Base-by-base conservation (phyloP, 768 basidiomycete species). In the Boletus rufocinnamomeus region DNA sequence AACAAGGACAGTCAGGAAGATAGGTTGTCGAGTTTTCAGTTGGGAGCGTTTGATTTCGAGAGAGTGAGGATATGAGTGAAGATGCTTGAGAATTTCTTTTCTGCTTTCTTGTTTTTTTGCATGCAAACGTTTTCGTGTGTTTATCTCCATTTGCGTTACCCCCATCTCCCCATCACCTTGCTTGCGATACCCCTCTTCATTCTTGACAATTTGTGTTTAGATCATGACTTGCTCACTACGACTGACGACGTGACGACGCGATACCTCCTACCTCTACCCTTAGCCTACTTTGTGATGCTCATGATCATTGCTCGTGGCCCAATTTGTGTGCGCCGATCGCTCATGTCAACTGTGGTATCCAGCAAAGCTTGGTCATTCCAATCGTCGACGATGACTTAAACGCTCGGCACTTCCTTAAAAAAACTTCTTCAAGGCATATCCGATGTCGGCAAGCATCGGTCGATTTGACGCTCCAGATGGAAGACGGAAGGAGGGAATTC, bases 11-110 rank as follows among this genome's bases (percentile, higher is more conserved):
- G 51, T 27, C 40, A 3, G 32, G 66, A 65, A 5, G 60, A 61
- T 1, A 53, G 32, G 4, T 37, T 61, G 35, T 56, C 63, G 4
- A 50, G 9, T 14, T 63, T 67, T 25, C 64, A 23, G 40, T 50
- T 66, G 50, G 63, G 64, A 0, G 23, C 56, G 17, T 64, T 71
- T 50, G 68, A 71, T 35, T 68, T 70, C 14, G 69, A 69, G 44
- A 56, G 58, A 14, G 9, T 55, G 48, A 59, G 53, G 43, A 55
- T 49, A 38, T 63, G 21, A 66, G 46, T 13, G 34, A 16, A 17
- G 34, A 50, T 23, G 28, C 11, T 25, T 4, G 11, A n/a, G 9
- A 21, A 35, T 49, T n/a, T 25, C 32, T 7, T 35, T 28, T 49
- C 32, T 19, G 6, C 35, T 13, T 48, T 10, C 6, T 30, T 19